Base-by-base conservation (phyloP, 257 asterid genomes). In the Solanum pennellii region DNA sequence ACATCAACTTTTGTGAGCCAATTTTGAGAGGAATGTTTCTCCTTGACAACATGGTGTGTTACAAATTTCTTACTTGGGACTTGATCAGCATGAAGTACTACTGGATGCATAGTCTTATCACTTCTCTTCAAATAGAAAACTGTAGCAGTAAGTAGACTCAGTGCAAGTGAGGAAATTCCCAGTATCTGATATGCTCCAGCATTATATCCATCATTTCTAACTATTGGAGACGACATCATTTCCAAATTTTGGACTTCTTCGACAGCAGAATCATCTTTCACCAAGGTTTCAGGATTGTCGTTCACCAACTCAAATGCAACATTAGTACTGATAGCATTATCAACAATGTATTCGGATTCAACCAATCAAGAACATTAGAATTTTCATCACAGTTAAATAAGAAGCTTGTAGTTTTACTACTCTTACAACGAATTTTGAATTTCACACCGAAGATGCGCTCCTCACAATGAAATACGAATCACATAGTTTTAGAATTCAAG, bases 91-190 rank as follows among this genome's bases (percentile, higher is more conserved):
- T 23, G 87, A 83, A 84, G 39, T 62, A 7, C 35, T 33, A 33
- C 35, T 3, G 35, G 35, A 33, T 33, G 35, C 35, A 33, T 33
- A 33, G 35, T 33, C 35, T 33, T 73, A 35, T 86, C 20, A 27
- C 2, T 33, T 33, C 35, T 33, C 35, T 33, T 33, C 3, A 33
- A 4, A 33, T 33, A 31, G 33, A 31, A 31, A 31, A 90, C 90
- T 77, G 91, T 92, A 77, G 87, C 91, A 82, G 92, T 90, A 42
- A 80, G 88, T 25, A 92, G 35, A 83, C 89, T 91, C n/a, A 89
- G 88, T 4, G 89, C 18, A 16, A 92, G 11, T 56, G 91, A 85
- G 68, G 91, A 80, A 44, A 87, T 65, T 41, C 88, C 91, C 73
- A 89, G 47, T 4, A 73, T 83, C 25, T 44, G 62, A 62, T 11